Evolutionary conservation across 140 eudicot genomes (phyloP), one percentile per base, ranked within the genome.

Genomic region (Flaveria floridana): DNA sequence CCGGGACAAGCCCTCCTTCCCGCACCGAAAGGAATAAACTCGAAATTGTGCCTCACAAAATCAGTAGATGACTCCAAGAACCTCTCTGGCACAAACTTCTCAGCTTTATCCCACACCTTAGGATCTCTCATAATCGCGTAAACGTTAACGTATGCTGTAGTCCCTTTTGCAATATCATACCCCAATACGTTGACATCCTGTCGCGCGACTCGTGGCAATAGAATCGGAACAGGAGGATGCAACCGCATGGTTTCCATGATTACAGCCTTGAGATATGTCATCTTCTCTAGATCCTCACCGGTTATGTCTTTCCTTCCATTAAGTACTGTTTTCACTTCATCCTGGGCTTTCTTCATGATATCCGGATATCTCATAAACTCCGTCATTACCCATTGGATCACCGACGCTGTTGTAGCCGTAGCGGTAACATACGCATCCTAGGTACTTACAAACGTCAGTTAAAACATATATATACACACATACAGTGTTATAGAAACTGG

Each of bases 1-100:
- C 74, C 74, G 19, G 75, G 75, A 20, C 75, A 70, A 7, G 13
- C 15, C 64, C 75, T 70, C 52, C 64, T 70, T 28, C 75, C 75
- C 0, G 75, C 75, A 7, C 75, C 75, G 28, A 70, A 70, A 9
- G 75, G 41, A 25, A 70, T 13, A 6, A 61, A 61, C 67, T 61
- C 37, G n/a, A 58, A 58, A 58, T 58, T 58, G 2, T 58, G 65
- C 37, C 10, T 21, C 23, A 58, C 15, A 23, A 20, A 21, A 23
- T 58, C 65, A 58, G 10, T 10, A 58, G 34, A 21, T 18, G 75
- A 70, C 13, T 70, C 64, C 75, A 70, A 51, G 75, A 70, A 70
- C 75, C 75, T 70, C 30, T 70, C 75, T 30, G 75, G 75, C 8
- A 50, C 2, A 16, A 70, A 70, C 64, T 11, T 9, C 1, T 70